Conservation (phyloP, 176 grass and related monocot species). For the Hyparrhenia diplandra region DNA sequence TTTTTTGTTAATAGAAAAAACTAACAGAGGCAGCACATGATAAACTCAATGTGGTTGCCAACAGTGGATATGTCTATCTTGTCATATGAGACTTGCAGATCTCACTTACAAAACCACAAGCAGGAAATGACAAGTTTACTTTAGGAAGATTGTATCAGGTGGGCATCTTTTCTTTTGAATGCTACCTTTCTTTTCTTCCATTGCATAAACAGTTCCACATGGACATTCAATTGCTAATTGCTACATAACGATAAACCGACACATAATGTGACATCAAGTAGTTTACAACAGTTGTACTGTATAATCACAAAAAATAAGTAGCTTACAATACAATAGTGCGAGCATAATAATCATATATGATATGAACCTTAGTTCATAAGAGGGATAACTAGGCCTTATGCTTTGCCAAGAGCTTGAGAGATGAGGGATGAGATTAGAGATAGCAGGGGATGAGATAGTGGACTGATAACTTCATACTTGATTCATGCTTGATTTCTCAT, state of each 20-base stretch:
- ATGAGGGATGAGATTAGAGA: too few relatives aligned
- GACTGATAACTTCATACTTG: too few relatives aligned
- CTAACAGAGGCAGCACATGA: background rate
- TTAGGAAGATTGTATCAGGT: conserved; percentile 61
- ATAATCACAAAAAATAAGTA: too few relatives aligned
- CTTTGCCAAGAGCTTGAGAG: too few relatives aligned
- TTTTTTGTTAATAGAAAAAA: background rate
- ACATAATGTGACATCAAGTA: background rate
- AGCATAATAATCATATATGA: conserved; percentile 9
- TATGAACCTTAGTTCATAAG: too few relatives aligned
- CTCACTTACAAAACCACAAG: conserved; percentile 41
- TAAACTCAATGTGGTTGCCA: background rate
- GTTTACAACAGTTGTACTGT: too few relatives aligned
- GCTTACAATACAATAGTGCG: too few relatives aligned
- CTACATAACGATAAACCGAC: background rate
- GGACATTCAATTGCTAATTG: background rate
- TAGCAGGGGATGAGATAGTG: too few relatives aligned
- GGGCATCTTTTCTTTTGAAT: conserved; percentile 39
- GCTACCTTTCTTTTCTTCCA: conserved; percentile 68
- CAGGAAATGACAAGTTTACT: conserved; percentile 55
- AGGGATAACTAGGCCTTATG: too few relatives aligned
- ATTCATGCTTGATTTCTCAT: too few relatives aligned
- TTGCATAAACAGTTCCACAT: background rate
- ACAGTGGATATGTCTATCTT: conserved; percentile 1
- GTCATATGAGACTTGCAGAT: conserved; percentile 51